phyloP scores from a whole-genome alignment of 345 rosid genomes.

The Salix udensis region DNA sequence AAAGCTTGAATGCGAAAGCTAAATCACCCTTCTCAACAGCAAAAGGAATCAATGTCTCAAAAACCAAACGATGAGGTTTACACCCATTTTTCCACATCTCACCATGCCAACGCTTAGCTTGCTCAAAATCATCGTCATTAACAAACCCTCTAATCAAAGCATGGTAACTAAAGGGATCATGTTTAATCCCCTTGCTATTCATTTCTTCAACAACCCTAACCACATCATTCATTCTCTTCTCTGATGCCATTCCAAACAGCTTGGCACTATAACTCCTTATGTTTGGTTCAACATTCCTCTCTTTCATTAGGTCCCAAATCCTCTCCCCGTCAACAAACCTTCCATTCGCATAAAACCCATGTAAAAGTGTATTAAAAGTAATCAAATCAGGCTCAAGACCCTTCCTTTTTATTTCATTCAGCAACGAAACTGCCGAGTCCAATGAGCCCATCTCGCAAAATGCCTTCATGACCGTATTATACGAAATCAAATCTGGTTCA shows the following conservation, averaged over 20 bases:
- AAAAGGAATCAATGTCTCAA: conserved; percentile 40
- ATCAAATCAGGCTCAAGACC: conserved; percentile 47
- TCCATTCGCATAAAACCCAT: conserved; percentile 41
- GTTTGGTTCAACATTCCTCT: conserved; percentile 41
- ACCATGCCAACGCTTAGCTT: conserved; percentile 48
- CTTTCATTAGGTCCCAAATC: conserved; percentile 33
- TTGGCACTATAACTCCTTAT: conserved; percentile 53
- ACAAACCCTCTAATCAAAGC: conserved; percentile 54
- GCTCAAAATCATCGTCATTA: conserved; percentile 38
- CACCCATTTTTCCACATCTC: conserved; percentile 31
- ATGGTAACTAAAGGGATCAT: conserved; percentile 50
- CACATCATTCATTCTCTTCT: conserved; percentile 42
- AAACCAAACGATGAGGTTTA: conserved; percentile 37
- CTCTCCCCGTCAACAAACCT: conserved; percentile 45
- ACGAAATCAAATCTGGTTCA: conserved; percentile 46
- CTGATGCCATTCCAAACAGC: conserved; percentile 48
- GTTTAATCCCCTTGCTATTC: conserved; percentile 39
- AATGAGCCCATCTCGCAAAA: conserved; percentile 51
- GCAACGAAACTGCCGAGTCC: conserved; percentile 37
- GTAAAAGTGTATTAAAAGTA: conserved; percentile 51
- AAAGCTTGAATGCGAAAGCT: conserved; percentile 45
- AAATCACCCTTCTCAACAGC: conserved; percentile 52
- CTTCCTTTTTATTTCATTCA: conserved; percentile 56
- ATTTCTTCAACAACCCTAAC: conserved; percentile 39
- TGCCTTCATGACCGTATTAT: conserved; percentile 56